Base-by-base conservation (phyloP, 352 stramenopile species). In the Phytophthora sojae region DNA sequence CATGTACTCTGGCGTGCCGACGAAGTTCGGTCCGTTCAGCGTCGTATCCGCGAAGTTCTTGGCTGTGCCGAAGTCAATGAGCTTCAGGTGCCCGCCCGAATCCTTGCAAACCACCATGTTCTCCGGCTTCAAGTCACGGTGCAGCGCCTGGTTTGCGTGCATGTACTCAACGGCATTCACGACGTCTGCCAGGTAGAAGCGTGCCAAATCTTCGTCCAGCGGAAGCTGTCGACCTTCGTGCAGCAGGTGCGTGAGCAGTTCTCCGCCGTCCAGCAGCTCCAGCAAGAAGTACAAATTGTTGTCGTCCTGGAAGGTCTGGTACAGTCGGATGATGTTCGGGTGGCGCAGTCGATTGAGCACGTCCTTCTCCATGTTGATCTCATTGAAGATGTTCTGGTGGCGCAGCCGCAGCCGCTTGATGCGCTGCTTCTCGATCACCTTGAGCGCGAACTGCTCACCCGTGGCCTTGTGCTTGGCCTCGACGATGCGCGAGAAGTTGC, bases 361-460 rank as follows among this genome's bases (percentile, higher is more conserved):
- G 21, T 97, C 81, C 75, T 98, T 96, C 83, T 99, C 97, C 97
- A 99, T 99, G 53, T 96, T 85, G 71, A 99, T 98, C 82, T 99
- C 97, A 80, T 99, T 99, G 77, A 97, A 97, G 11, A 99, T 97
- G 76, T 99, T 99, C 44, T 94, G 93, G 81, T 99, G 97, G 64
- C 98, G 94, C 44, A 94, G 75, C 67, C 89, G 89, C 56, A 97
- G 75, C 4, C 90, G 83, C 64, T 95, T 94, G 42, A 97, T 86
- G 61, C 90, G 86, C 67, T 91, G 77, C 75, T 97, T 97, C 67
- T 98, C 91, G 67, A 99, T 97, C 44, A 98, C 89, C 80, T 99
- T 99, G 30, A 99, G 81, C 2, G 97, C 97, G 81, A 99, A 99
- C 23, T 61, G 66, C 77, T 99, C 94, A 30, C 83, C 69, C 6